These are phyloP conservation scores for Curvularia spicifera DNA, from an alignment of 2,329 filamentous ascomycete species.

Conservation along the genomic window DNA sequence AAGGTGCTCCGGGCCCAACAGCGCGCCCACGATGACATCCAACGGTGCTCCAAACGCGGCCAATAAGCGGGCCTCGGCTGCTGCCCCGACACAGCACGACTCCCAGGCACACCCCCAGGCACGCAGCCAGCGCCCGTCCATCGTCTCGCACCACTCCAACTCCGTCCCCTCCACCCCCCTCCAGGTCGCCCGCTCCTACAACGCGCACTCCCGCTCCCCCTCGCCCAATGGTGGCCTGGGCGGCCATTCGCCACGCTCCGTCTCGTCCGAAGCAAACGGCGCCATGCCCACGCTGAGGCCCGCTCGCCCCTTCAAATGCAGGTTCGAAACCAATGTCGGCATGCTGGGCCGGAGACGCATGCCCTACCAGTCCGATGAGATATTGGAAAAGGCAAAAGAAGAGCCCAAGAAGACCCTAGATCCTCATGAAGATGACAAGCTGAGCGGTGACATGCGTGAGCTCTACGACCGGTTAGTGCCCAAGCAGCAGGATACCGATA, in stretches of 20 bases:
- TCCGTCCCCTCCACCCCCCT: conserved; percentile 94
- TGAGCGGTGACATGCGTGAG: conserved; percentile 83
- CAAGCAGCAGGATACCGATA: conserved; percentile 76
- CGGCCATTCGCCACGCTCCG: conserved; percentile 86
- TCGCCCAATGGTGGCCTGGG: conserved; percentile 76
- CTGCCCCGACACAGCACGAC: conserved; percentile 20
- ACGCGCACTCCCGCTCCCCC: conserved; percentile 76
- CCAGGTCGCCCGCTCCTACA: conserved; percentile 83
- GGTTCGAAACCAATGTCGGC: conserved; percentile 85
- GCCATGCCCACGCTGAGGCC: conserved; percentile 71
- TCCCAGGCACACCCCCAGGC: conserved; percentile 19
- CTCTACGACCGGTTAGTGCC: conserved; percentile 87
- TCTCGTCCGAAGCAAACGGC: conserved; percentile 86
- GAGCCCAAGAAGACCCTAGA: conserved; percentile 64
- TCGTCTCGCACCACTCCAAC: conserved; percentile 73
- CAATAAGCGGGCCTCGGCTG: conserved; percentile 38
- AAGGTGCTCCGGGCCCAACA: conserved; percentile 41
- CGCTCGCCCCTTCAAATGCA: conserved; percentile 69
- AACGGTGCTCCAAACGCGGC: conserved; percentile 38
- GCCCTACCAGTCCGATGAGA: conserved; percentile 87
- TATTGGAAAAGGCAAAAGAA: conserved; percentile 74
- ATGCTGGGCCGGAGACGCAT: conserved; percentile 79
- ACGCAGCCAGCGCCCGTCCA: conserved; percentile 54
- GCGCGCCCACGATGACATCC: conserved; percentile 49
- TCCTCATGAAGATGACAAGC: conserved; percentile 53